Evolutionary conservation across 208 protist species (phyloP), one percentile per base, ranked within the genome.

Genomic region (Acanthamoeba triangularis): DNA sequence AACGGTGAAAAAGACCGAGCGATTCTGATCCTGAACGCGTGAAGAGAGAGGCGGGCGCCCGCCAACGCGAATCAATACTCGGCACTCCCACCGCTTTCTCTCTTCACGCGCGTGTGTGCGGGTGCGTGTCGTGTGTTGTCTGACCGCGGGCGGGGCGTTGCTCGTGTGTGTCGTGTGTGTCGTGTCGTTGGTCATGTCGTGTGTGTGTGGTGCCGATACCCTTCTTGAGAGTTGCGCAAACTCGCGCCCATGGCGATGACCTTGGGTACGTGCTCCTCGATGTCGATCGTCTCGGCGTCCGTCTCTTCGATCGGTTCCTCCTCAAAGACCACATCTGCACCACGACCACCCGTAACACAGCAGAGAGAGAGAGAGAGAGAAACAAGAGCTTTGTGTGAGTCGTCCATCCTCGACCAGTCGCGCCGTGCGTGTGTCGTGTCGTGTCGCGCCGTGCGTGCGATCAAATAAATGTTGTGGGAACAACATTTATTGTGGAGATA

Each of bases 171-270:
- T n/a, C n/a, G 52, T 56, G 52, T 20, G 52, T 56, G 52, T 20
- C n/a, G 52, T 56, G 52, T 56, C 11, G 52, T 56, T 56, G 61
- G 28, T 67, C 65, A 14, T 30, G 65, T 25, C 33, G 28, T 2
- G n/a, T n/a, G n/a, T n/a, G n/a, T n/a, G n/a, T n/a, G n/a, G n/a
- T n/a, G n/a, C n/a, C n/a, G n/a, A n/a, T 78, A 78, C 69, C 69
- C 69, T 23, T 78, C 69, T 44, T 78, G 69, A 18, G 69, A 78
- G 37, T 47, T 47, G n/a, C 69, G 69, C 69, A 78, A n/a, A n/a
- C 69, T 78, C 20, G 69, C 69, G n/a, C 69, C 69, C n/a, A 78
- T n/a, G 69, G 69, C 69, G 37, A 78, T 49, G 35, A 47, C 37
- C 69, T 78, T 8, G 20, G 69, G 69, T 11, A 78, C 20, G 16